Evolutionary conservation across 805 yeast species (phyloP), one percentile per base, ranked within the genome.

Genomic region (Yarrowia hollandica): DNA sequence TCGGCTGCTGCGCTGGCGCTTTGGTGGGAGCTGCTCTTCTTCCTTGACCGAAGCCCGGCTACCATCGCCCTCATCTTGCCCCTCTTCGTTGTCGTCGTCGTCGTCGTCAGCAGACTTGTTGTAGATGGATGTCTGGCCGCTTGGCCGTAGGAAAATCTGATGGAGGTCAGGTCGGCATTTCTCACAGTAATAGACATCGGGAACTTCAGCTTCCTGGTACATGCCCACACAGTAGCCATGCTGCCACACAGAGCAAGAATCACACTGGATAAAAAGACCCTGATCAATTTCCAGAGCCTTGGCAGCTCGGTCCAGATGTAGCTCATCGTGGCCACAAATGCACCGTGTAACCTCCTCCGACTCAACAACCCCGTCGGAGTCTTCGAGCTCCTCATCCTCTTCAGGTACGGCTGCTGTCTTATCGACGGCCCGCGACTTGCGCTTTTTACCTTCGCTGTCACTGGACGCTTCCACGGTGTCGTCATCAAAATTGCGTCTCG

Each of bases 131-230:
- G 77, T 79, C 58, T 77, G 78, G 28, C 79, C 79, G 14, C 77
- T 76, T 33, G 77, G 74, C 15, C 75, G 74, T 26, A 78, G 78
- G 14, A 72, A 72, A 15, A 86, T 74, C 3, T 79, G 72, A 70
- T 92, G 99, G 46, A 88, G 73, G 26, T 88, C 91, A 0, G 97
- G 97, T 63, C 84, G 82, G 74, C 99, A 92, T 64, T 74, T 72
- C 70, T 92, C 99, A 77, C 99, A 92, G 88, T 91, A 90, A 72
- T 94, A 92, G 71, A 88, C 88, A 60, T 92, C 97, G 3, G 97
- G 97, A 1, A 90, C 88, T 52, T 82, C 85, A 12, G 81, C 82
- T 62, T 84, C 89, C 54, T 82, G 83, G 59, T 77, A 77, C 60
- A 92, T 82, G 0, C 97, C 96, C 33, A 92, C 97, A 75, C 99